Base-by-base conservation (phyloP, 768 basidiomycete species). In the Gelatoporia subvermispora region DNA sequence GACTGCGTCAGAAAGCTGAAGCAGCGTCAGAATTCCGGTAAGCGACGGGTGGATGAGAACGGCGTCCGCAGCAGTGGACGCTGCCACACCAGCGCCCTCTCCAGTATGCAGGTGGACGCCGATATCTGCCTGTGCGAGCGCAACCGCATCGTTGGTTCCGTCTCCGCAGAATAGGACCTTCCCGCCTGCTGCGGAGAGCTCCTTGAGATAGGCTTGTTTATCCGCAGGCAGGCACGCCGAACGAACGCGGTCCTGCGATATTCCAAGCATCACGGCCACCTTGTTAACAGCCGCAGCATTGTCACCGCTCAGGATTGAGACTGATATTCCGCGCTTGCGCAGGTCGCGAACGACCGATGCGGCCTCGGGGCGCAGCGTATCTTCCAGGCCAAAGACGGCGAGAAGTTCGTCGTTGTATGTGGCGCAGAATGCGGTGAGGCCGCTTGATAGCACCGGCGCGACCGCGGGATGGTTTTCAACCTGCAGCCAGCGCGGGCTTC, bases 281-380 rank as follows among this genome's bases (percentile, higher is more conserved):
- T 70, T 63, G 22, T 57, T 45, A 0, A 79, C 79, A 1, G 77
- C 76, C 28, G 60, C 53, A 20, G 54, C 56, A 42, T 73, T 70
- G 52, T 82, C 78, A 0, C 79, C 80, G 43, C 74, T 75, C 37
- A 78, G 67, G 54, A 82, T 73, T 46, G 68, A 70, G 22, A 77
- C 67, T 15, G 62, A 55, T 47, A 73, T 69, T 10, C 69, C 66
- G 13, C 64, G 61, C 15, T 51, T 42, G 10, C 57, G 53, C 39
- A 80, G 71, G 4, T 49, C 43, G 11, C 52, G 44, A 16, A 81
- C 56, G 16, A 77, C 66, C 4, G 59, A 54, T 16, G 38, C 43
- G 0, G 77, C 67, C 39, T 72, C 71, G 3, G 72, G 63, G 16
- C 79, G 68, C 5, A 73, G 65, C 3, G 67, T 66, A 57, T 82